These are phyloP conservation scores for Phytophthora melonis DNA, from an alignment of 352 stramenopile genomes.

Conservation along the genomic window DNA sequence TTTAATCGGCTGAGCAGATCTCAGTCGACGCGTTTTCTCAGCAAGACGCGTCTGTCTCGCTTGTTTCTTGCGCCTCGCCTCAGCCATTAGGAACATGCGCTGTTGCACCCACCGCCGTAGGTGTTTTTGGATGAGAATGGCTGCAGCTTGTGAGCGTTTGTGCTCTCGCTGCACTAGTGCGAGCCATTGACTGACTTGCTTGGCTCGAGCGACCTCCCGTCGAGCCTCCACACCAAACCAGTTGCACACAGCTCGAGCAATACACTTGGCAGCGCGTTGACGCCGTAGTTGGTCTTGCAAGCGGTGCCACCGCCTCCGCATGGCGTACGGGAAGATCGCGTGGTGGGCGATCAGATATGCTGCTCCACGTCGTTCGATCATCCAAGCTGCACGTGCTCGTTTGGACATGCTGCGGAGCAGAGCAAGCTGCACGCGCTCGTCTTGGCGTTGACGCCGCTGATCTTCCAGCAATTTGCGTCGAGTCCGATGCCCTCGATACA, in stretches of 20 bases:
- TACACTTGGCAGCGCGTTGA: conserved; percentile 26
- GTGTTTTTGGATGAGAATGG: conserved; percentile 59
- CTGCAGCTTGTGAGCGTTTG: conserved; percentile 18
- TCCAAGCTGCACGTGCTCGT: conserved; percentile 50
- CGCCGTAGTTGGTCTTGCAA: conserved; percentile 34
- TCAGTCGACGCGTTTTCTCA: conserved; percentile 32
- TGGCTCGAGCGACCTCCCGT: conserved; percentile 18
- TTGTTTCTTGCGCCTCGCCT: conserved; percentile 41
- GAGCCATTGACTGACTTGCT: conserved; percentile 41
- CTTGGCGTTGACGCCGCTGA: conserved; percentile 28
- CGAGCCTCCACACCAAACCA: conserved; percentile 31
- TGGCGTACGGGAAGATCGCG: conserved; percentile 53
- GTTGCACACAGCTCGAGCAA: conserved; percentile 21
- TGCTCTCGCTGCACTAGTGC: conserved; percentile 37
- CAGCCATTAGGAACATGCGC: conserved; percentile 46
- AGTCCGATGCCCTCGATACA: conserved; percentile 46
- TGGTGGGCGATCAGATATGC: conserved; percentile 53
- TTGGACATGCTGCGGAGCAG: conserved; percentile 53
- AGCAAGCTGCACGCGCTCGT: conserved; percentile 42
- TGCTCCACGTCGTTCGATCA: conserved; percentile 56
- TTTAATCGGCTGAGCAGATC: conserved; percentile 6
- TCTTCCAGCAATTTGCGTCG: conserved; percentile 25
- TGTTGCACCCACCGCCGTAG: conserved; percentile 58
- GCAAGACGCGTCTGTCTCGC: conserved; percentile 36
- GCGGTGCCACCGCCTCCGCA: conserved; percentile 44